A percentile compares a stretch with the other conserved stretches of the same genome.
These are phyloP conservation scores for Alliaria petiolata DNA, from an alignment of 345 rosid species.

Conservation along the genomic window DNA sequence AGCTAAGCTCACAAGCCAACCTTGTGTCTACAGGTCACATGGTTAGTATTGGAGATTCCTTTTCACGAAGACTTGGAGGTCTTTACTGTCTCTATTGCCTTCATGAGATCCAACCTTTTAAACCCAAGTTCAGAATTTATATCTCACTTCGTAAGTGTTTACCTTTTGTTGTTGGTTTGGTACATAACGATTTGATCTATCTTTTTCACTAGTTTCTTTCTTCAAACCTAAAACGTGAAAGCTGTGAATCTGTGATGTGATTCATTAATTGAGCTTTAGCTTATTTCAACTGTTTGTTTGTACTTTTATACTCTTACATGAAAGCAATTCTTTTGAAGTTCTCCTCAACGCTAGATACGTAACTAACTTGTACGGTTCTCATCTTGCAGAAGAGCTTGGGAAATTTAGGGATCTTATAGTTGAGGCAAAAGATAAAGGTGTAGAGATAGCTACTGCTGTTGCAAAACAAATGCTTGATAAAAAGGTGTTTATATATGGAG, in stretches of 20 bases:
- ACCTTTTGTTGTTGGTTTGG: not conserved
- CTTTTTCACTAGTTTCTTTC: not conserved
- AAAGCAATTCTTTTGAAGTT: not conserved
- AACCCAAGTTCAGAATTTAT: conserved; percentile 70
- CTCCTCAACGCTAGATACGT: not conserved
- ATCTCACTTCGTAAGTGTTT: conserved; percentile 60
- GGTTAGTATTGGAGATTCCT: conserved; percentile 39
- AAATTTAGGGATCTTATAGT: conserved; percentile 56
- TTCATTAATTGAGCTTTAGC: not conserved
- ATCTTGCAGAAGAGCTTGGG: conserved; percentile 62
- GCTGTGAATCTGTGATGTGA: conserved; percentile 11
- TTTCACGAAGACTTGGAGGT: conserved; percentile 70
- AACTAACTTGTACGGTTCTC: not conserved
- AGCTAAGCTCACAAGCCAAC: not conserved
- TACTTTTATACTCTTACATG: not conserved
- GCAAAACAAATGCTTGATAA: conserved; percentile 68
- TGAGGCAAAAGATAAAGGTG: conserved; percentile 49
- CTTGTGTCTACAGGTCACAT: conserved; percentile 59
- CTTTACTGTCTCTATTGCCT: conserved; percentile 91
- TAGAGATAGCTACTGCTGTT: conserved; percentile 44
- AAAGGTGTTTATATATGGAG: conserved; percentile 68
- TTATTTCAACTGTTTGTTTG: not conserved
- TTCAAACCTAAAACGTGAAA: not conserved
- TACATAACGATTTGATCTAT: not conserved
- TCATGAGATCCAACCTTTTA: conserved; percentile 77